Base-by-base conservation (phyloP, 2,329 filamentous ascomycete genomes). In the Pezicula carpinea region DNA sequence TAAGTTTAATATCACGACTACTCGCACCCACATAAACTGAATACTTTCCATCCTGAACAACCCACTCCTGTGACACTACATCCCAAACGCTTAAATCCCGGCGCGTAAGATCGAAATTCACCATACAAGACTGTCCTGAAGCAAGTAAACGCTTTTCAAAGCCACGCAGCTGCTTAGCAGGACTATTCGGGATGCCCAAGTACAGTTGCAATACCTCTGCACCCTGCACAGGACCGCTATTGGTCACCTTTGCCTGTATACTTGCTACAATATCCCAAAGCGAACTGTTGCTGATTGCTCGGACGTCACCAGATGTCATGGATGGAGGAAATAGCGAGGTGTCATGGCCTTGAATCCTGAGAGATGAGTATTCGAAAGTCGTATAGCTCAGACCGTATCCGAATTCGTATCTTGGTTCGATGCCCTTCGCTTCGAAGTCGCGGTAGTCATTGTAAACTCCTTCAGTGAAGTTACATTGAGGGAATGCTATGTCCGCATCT, bases 71-170 rank as follows among this genome's bases (percentile, higher is more conserved):
- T n/a, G 65, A 64, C 0, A 62, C 67, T 2, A 82, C 76, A 58
- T 85, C 78, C 83, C 82, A 86, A 1, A 79, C 69, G 52, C 79
- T 82, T 46, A 86, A 57, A 56, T 86, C 83, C 39, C 82, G 74
- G 44, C 77, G 70, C 6, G 74, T 79, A 33, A 86, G 60, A 22
- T 72, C 65, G 52, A 86, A 77, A 0, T 55, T 65, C 3, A 79
- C 60, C 1, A 61, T 63, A 5, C 67, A 62, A 2, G 66, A 70
- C 57, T 77, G 63, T 0, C 74, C 71, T 0, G 75, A 69, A 1
- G 60, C 52, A 13, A 86, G 59, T 1, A 59, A 61, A 0, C 79
- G 71, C 60, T 83, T 84, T 22, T 75, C 72, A 50, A 87, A 86
- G 3, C 83, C 82, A 1, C 82, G 73, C 13, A 87, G 67, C 59